A percentile compares a stretch with the other conserved stretches of the same genome.
phyloP scores from a whole-genome alignment of 1,284 basidiomycete genomes.

The Sporisorium sorghi region DNA sequence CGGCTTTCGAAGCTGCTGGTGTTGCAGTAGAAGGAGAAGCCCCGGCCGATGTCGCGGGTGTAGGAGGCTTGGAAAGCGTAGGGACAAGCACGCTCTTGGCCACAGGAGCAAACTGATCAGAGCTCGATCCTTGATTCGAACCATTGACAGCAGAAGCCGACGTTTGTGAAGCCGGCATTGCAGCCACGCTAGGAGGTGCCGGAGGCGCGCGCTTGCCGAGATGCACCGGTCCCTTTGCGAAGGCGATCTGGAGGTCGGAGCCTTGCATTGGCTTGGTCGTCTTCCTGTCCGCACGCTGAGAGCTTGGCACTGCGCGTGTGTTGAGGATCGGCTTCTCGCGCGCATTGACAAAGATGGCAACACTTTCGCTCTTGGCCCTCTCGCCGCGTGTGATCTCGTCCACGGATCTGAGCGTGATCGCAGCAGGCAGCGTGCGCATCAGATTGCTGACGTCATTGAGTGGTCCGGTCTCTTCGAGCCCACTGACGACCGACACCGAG shows the following conservation, averaged over 20 bases:
- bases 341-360: constrained; percentile 39
- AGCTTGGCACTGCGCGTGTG: constrained; percentile 25
- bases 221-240: constrained; percentile 58
- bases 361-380: constrained; percentile 31
- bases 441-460: constrained; percentile 30
- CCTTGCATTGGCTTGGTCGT: constrained; percentile 38
- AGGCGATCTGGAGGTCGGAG: constrained; percentile 57
- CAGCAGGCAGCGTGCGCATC: constrained; percentile 31
- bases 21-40: constrained; percentile 6
- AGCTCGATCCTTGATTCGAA: neutral
- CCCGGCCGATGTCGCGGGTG: constrained; percentile 6
- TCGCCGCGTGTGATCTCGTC: constrained; percentile 34
- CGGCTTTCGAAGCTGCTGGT: constrained; percentile 2
- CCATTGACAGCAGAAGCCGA: constrained; percentile 1
- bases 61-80: constrained; percentile 19
- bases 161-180: neutral
- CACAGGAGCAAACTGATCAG: constrained; percentile 22
- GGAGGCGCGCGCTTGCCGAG: constrained; percentile 37
- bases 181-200: neutral
- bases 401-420: constrained; percentile 23
- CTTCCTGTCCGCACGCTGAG: constrained; percentile 22
- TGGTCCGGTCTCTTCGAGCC: constrained; percentile 18
- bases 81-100: constrained; percentile 25
- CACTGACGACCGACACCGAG: constrained; percentile 31
- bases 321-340: constrained; percentile 51